These are phyloP conservation scores for Monilinia polystroma DNA, from an alignment of 2,329 filamentous ascomycete species.

Conservation along the genomic window DNA sequence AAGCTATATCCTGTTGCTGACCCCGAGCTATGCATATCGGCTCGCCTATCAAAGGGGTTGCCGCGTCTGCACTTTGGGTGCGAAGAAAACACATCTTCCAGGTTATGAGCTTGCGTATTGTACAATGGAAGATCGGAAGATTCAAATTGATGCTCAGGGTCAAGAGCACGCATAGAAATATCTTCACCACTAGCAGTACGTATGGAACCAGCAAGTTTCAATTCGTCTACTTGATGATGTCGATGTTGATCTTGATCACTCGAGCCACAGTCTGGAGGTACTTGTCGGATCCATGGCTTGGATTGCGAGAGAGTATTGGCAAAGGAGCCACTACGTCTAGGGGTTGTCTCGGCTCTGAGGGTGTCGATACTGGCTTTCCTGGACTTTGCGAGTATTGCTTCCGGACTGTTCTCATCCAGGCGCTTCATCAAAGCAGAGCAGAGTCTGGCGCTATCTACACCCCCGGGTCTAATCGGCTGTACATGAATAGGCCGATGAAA, in stretches of 20 bases:
- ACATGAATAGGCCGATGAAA: conserved; percentile 28
- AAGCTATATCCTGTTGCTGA: conserved; percentile 7
- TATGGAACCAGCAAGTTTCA: conserved; percentile 25
- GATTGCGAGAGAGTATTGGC: conserved; percentile 24
- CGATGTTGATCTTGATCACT: conserved; percentile 10
- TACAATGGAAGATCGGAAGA: conserved; percentile 27
- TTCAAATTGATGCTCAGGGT: conserved; percentile 32
- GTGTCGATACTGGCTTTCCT: conserved; percentile 30
- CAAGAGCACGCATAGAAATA: conserved; percentile 26
- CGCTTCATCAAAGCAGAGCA: conserved; percentile 64
- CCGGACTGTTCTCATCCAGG: conserved; percentile 45
- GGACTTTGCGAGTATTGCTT: conserved; percentile 30
- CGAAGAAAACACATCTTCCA: conserved; percentile 35
- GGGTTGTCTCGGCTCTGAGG: conserved; percentile 21
- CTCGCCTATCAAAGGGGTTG: conserved; percentile 1
- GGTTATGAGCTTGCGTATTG: conserved; percentile 25
- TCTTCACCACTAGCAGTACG: conserved; percentile 25
- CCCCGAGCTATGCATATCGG: background rate
- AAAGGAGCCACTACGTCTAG: conserved; percentile 29
- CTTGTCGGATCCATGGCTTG: conserved; percentile 34
- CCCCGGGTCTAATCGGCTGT: conserved; percentile 26
- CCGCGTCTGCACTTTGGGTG: conserved; percentile 14
- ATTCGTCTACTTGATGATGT: conserved; percentile 25
- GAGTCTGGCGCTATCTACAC: conserved; percentile 57
- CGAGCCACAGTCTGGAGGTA: conserved; percentile 26